Conservation (phyloP, 2,329 filamentous ascomycete genomes). For the Diatrype stigma region DNA sequence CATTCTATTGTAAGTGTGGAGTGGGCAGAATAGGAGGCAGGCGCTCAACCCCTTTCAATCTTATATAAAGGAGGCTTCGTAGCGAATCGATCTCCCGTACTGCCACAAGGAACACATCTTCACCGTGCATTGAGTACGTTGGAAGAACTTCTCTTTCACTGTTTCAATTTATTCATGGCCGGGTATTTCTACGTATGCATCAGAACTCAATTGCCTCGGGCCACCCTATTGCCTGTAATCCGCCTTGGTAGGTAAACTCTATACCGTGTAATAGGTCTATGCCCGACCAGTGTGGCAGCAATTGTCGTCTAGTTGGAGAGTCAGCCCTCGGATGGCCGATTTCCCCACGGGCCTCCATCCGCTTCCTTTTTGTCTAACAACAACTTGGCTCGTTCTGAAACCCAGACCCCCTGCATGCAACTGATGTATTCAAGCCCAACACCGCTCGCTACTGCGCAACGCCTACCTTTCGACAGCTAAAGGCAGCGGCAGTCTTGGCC, state of each 20-base stretch:
- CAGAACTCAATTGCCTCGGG: slow-evolving; percentile 16
- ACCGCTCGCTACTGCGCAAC: background rate
- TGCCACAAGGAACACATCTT: too few relatives aligned
- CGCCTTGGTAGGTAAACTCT: slow-evolving; percentile 21
- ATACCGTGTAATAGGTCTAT: slow-evolving; percentile 15
- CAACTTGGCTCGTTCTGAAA: background rate
- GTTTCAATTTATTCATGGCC: background rate
- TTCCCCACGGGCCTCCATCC: background rate
- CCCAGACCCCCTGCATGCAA: background rate
- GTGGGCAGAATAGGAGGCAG: too few relatives aligned
- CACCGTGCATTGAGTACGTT: background rate
- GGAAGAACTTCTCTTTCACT: background rate
- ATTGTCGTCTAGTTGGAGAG: background rate
- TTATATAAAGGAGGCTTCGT: too few relatives aligned
- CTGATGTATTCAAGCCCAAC: background rate
- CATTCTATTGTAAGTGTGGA: too few relatives aligned
- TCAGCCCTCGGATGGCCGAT: background rate
- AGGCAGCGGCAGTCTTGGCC: background rate
- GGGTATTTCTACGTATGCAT: slow-evolving; percentile 8
- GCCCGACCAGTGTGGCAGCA: background rate
- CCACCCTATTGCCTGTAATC: slow-evolving; percentile 15
- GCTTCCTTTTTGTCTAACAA: background rate
- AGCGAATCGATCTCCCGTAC: too few relatives aligned
- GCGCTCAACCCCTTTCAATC: too few relatives aligned
- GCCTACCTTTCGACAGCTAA: background rate